These are phyloP conservation scores for Botryotinia narcissicola DNA, from an alignment of 2,329 filamentous ascomycete species.

Conservation along the genomic window DNA sequence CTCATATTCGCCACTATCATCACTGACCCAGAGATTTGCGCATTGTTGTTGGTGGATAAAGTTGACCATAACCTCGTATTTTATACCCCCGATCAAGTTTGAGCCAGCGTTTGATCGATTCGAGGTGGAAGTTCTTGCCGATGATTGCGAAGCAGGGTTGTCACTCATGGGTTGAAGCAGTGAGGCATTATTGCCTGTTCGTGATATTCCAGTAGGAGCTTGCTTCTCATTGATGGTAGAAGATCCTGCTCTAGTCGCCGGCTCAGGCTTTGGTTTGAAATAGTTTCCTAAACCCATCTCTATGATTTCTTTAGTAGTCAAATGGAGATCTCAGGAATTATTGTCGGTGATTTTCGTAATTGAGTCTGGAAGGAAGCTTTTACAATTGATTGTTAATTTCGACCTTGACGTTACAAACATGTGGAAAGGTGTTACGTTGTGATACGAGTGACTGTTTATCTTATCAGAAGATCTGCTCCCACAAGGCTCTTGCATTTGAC, in stretches of 20 bases:
- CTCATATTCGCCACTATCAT: slow-evolving; percentile 65
- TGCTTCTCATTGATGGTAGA: slow-evolving; percentile 48
- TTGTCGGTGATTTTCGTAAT: not conserved
- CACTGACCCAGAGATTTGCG: slow-evolving; percentile 69
- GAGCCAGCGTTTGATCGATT: slow-evolving; percentile 48
- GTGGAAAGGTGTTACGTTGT: slow-evolving; percentile 1
- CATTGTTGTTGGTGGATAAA: slow-evolving; percentile 80
- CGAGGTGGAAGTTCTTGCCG: slow-evolving; percentile 53
- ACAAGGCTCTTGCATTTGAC: not conserved
- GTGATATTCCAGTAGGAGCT: slow-evolving; percentile 22
- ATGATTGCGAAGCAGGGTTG: slow-evolving; percentile 50
- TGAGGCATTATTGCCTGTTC: slow-evolving; percentile 42
- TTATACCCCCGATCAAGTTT: slow-evolving; percentile 66
- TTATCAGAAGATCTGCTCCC: not conserved
- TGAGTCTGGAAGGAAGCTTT: not conserved
- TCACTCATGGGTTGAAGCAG: slow-evolving; percentile 51
- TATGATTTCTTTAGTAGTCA: slow-evolving; percentile 26
- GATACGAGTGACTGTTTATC: not conserved
- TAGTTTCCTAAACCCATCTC: slow-evolving; percentile 62
- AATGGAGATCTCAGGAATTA: not conserved
- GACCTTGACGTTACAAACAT: not conserved
- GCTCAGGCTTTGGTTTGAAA: slow-evolving; percentile 54
- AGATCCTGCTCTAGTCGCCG: slow-evolving; percentile 22
- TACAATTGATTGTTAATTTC: not conserved
- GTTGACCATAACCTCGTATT: slow-evolving; percentile 80